These are phyloP conservation scores for Reutealis trisperma DNA, from an alignment of 345 rosid genomes.

Conservation along the genomic window DNA sequence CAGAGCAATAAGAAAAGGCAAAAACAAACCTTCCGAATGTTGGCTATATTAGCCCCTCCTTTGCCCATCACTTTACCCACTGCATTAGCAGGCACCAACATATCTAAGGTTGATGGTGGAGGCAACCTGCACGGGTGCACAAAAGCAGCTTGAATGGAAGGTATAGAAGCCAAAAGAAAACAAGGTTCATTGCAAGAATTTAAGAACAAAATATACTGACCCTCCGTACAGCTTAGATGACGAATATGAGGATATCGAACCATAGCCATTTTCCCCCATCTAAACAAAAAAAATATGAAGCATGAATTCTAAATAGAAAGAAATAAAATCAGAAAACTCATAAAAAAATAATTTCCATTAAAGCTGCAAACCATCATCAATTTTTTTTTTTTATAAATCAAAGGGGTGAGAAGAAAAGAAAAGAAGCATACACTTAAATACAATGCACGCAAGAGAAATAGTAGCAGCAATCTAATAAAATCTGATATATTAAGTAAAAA, in stretches of 20 bases:
- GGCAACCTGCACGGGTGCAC: conserved; percentile 48
- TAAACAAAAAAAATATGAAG: conserved; percentile 19
- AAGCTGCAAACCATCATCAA: not conserved
- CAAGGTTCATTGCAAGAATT: conserved; percentile 3
- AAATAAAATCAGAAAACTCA: not conserved
- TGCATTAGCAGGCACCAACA: conserved; percentile 81
- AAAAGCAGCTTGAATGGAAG: conserved; percentile 8
- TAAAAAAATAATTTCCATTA: not conserved
- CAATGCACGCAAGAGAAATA: not conserved
- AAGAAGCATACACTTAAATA: not conserved
- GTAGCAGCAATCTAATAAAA: not conserved
- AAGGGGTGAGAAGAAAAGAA: not conserved
- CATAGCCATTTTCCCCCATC: conserved; percentile 67
- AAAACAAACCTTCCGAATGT: conserved; percentile 74
- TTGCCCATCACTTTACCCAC: conserved; percentile 90
- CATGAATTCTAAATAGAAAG: conserved; percentile 4
- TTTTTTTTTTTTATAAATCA: not conserved
- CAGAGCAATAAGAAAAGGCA: conserved; percentile 9
- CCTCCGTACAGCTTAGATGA: conserved; percentile 69
- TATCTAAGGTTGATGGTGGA: conserved; percentile 60
- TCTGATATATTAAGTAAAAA: not conserved
- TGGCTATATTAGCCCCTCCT: conserved; percentile 86
- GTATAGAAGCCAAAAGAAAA: not conserved
- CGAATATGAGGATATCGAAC: conserved; percentile 65
- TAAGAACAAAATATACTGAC: conserved; percentile 44